Conservation (phyloP, 1,284 basidiomycete species). For the Pulveroboletus sp. region DNA sequence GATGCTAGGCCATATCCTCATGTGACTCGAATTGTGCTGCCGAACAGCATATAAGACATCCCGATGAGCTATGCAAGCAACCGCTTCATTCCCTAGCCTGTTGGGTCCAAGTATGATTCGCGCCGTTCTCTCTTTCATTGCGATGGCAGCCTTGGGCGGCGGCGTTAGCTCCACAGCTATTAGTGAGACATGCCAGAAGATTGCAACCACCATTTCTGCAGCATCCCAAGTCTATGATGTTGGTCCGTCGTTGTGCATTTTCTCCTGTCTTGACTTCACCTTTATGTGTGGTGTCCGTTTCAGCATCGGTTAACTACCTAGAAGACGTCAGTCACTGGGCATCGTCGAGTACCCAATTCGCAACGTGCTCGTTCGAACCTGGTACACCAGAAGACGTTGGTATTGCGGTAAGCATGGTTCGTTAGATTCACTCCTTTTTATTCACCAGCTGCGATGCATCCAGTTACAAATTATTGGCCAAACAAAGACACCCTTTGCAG, state of each 20-base stretch:
- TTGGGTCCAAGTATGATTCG: constrained; percentile 2
- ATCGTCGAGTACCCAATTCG: constrained; percentile 42
- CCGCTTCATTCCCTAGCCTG: background rate
- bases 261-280: background rate
- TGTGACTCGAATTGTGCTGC: too few species aligned
- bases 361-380: constrained; percentile 54
- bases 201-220: constrained; percentile 9
- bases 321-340: constrained; percentile 49
- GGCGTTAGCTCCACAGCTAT: background rate
- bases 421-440: background rate
- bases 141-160: background rate
- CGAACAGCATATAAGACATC: background rate
- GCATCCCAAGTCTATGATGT: constrained; percentile 19
- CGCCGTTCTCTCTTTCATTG: background rate
- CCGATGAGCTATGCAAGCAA: background rate
- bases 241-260: background rate
- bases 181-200: constrained; percentile 2
- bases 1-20: background rate
- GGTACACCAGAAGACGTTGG: constrained; percentile 48
- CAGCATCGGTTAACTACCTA: constrained; percentile 31
- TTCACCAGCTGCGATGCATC: background rate
- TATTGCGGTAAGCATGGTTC: constrained; percentile 39
- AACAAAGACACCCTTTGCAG: constrained; percentile 12
- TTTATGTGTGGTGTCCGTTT: background rate
- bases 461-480: constrained; percentile 16